These are phyloP conservation scores for Davidsoniella eucalypti DNA, from an alignment of 2,329 filamentous ascomycete species.

Conservation along the genomic window DNA sequence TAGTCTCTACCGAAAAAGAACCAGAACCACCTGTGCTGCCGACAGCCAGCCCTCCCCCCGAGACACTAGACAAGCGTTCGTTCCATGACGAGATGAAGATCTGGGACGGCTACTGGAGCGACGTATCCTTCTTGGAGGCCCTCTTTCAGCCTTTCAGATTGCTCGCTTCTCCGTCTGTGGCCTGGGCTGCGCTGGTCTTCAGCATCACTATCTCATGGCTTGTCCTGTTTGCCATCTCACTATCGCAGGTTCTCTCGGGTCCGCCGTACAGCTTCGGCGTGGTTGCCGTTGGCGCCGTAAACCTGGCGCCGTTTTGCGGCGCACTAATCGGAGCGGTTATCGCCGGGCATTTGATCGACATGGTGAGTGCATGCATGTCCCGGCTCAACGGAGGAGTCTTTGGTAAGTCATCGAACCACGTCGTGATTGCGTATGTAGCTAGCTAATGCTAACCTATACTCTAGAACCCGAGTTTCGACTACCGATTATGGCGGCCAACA, in stretches of 20 bases:
- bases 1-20: no score
- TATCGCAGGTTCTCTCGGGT: conserved; percentile 23
- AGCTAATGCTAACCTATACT: background rate
- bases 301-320: conserved; percentile 12
- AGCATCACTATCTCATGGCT: conserved; percentile 22
- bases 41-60: background rate
- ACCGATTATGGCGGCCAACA: conserved; percentile 21
- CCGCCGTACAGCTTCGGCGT: conserved; percentile 23
- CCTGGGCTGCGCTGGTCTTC: conserved; percentile 24
- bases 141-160: conserved; percentile 22
- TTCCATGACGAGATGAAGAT: no score
- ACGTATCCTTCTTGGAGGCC: conserved; percentile 22
- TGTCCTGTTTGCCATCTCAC: conserved; percentile 18
- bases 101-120: conserved; percentile 24
- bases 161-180: conserved; percentile 21
- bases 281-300: conserved; percentile 17
- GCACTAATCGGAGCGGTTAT: conserved; percentile 19
- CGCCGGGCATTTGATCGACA: conserved; percentile 22
- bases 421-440: no score
- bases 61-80: no score
- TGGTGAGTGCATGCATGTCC: conserved; percentile 20
- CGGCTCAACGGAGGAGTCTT: conserved; percentile 22
- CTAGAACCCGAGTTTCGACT: conserved; percentile 24
- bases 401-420: conserved; percentile 13
- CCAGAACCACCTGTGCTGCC: no score